Percentiles rank a stretch among this genome's conserved stretches.
Conservation (phyloP, 148 eudicot genomes). For the Heliosperma pusillum region DNA sequence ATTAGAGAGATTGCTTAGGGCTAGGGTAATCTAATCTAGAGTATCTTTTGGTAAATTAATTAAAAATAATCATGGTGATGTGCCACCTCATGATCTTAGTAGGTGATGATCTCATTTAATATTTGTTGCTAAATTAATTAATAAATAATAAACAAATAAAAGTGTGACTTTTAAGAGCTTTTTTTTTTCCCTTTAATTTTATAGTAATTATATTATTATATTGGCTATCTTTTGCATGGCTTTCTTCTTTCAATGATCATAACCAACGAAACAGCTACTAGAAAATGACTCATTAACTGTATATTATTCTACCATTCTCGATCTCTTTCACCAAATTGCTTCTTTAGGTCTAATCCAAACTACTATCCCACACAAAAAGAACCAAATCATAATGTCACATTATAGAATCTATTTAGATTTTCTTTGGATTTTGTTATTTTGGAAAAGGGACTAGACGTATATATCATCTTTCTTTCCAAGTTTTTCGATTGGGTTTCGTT, state of each 20-base stretch:
- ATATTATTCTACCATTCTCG: neutral
- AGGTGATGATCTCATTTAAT: conserved; percentile 21
- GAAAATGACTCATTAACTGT: conserved; percentile 34
- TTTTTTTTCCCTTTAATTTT: neutral
- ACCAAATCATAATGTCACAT: conserved; percentile 29
- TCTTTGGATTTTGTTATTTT: neutral
- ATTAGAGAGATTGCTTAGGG: too few relatives aligned
- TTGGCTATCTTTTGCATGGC: conserved; percentile 15
- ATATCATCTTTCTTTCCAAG: too few relatives aligned
- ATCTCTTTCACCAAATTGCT: conserved; percentile 19
- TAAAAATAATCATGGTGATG: conserved; percentile 28
- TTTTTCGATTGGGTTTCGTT: too few relatives aligned
- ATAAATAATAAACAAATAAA: conserved; percentile 1
- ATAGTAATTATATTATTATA: too few relatives aligned
- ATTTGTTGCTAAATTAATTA: conserved; percentile 14
- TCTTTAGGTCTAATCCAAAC: conserved; percentile 10
- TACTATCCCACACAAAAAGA: conserved; percentile 1
- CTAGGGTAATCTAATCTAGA: too few relatives aligned
- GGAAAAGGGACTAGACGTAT: neutral
- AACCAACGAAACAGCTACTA: conserved; percentile 8
- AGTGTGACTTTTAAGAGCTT: conserved; percentile 23
- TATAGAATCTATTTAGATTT: conserved; percentile 19
- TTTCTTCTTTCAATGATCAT: conserved; percentile 23
- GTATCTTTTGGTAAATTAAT: conserved; percentile 14
- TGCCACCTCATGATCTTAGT: conserved; percentile 23